Evolutionary conservation across 1,139 yeast genomes (phyloP).

Genomic region (Sugiyamaella xylanicola): DNA sequence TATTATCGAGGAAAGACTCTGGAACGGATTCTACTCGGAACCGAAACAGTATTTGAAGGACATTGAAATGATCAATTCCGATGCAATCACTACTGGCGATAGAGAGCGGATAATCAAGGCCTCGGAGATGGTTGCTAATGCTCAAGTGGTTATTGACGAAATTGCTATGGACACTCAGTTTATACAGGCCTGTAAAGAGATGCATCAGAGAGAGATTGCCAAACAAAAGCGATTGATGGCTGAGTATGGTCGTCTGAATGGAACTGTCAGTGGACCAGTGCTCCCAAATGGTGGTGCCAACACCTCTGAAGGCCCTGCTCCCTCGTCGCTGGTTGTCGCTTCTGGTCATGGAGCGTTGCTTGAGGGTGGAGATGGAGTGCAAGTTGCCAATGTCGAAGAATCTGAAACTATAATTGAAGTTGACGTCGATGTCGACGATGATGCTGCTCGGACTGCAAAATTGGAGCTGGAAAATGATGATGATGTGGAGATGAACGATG

Average conservation of each 20-base stretch:
- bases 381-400: no score
- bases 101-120: constrained; percentile 86
- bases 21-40: constrained; percentile 96
- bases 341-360: no score
- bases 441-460: neutral
- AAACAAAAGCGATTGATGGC: constrained; percentile 28
- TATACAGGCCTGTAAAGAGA: constrained; percentile 70
- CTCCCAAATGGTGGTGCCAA: neutral
- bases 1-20: constrained; percentile 87
- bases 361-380: no score
- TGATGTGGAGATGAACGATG: constrained; percentile 23
- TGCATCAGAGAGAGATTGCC: constrained; percentile 64
- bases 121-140: constrained; percentile 94
- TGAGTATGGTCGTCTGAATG: constrained; percentile 4
- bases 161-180: constrained; percentile 71
- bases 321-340: no score
- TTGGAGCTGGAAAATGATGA: neutral
- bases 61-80: constrained; percentile 78
- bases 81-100: constrained; percentile 73
- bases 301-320: no score
- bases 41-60: constrained; percentile 89
- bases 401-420: constrained; percentile 12
- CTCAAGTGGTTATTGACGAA: constrained; percentile 94
- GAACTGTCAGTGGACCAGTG: constrained; percentile 5
- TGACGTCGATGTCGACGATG: constrained; percentile 11